Percentiles rank a stretch among this genome's conserved stretches.
Conservation (phyloP, 2,329 filamentous ascomycete genomes). For the Colletotrichum sp. region DNA sequence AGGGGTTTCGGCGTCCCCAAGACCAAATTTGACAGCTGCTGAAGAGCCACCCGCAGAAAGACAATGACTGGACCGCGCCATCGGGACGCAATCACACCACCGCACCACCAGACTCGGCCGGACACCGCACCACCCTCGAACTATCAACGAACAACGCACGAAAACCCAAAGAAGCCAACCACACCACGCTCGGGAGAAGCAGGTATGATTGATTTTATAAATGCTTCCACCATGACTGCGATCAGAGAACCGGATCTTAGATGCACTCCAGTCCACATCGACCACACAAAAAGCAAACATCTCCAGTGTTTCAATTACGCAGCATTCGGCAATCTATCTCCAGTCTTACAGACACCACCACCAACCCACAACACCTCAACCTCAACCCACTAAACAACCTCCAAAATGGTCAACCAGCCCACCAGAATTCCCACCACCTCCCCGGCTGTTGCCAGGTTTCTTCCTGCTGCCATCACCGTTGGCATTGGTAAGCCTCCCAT, state of each 20-base stretch:
- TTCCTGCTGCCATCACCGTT: constrained; percentile 11
- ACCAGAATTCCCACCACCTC: constrained; percentile 6
- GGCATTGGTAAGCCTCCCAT: neutral
- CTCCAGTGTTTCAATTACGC: neutral
- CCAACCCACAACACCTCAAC: neutral
- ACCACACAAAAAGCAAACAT: constrained; percentile 10
- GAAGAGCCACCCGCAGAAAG: neutral
- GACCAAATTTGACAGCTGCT: neutral
- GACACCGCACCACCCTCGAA: constrained; percentile 16
- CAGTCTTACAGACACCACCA: neutral
- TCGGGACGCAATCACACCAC: constrained; percentile 19
- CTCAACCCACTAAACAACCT: neutral
- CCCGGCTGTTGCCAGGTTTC: constrained; percentile 6
- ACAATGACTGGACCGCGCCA: constrained; percentile 2
- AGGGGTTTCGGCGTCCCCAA: neutral
- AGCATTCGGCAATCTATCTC: neutral
- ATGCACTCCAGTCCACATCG: constrained; percentile 17
- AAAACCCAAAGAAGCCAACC: neutral
- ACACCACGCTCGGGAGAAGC: constrained; percentile 12
- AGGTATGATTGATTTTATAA: constrained; percentile 3
- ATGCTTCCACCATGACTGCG: neutral
- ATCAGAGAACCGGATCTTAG: neutral
- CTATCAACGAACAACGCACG: constrained; percentile 12
- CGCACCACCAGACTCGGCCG: constrained; percentile 3
- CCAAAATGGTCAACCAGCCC: constrained; percentile 16